Evolutionary conservation across 345 rosid species (phyloP).

Genomic region (Eucalyptus tenuipes): DNA sequence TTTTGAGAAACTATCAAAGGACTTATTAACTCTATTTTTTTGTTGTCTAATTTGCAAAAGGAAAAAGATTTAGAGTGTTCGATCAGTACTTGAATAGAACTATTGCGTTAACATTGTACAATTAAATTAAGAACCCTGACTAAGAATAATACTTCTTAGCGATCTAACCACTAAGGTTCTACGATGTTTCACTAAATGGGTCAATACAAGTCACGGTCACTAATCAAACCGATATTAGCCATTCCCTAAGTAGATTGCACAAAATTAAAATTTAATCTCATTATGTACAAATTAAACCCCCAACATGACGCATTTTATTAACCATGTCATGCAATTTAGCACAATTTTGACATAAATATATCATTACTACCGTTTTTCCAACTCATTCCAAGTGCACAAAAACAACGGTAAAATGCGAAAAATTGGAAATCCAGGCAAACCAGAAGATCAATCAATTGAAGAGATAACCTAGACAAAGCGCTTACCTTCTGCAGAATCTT

Average conservation of each 20-base stretch:
- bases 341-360: neutral
- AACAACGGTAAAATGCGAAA: neutral
- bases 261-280: neutral
- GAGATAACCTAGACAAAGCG: neutral
- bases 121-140: neutral
- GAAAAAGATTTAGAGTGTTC: neutral
- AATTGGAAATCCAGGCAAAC: neutral
- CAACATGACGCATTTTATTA: rapidly evolving
- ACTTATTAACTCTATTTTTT: neutral
- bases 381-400: neutral
- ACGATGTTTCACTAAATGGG: neutral
- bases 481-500: conserved; percentile 70
- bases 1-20: neutral
- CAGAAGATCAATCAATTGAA: neutral
- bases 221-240: neutral
- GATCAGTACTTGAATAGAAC: neutral
- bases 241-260: neutral
- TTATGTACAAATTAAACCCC: neutral
- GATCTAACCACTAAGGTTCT: neutral
- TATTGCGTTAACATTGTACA: neutral
- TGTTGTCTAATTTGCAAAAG: neutral
- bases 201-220: neutral
- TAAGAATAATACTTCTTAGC: neutral
- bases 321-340: neutral
- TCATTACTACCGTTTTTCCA: neutral